Percentiles rank a stretch among this genome's conserved stretches.
These are phyloP conservation scores for Cladosporium sp. DNA, from an alignment of 2,329 filamentous ascomycete genomes.

Conservation along the genomic window DNA sequence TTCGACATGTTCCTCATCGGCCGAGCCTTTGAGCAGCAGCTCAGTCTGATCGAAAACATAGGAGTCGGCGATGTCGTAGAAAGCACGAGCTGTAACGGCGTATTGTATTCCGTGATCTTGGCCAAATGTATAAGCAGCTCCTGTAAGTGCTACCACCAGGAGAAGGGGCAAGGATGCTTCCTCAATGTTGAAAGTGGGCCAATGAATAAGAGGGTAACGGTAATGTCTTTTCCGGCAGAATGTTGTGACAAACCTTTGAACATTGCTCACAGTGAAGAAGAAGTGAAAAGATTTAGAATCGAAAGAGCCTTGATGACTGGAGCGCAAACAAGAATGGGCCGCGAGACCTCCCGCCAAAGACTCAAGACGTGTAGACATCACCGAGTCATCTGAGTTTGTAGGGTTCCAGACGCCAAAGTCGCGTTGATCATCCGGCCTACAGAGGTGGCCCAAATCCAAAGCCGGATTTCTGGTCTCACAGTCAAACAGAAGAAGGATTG, in stretches of 20 bases:
- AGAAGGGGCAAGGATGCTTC: constrained; percentile 6
- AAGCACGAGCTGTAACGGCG: not conserved
- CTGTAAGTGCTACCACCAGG: constrained; percentile 10
- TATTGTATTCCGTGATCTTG: not conserved
- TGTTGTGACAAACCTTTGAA: not conserved
- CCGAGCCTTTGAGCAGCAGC: not conserved
- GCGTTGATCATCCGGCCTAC: too few species aligned
- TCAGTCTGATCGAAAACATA: constrained; percentile 7
- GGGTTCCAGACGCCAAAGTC: too few species aligned
- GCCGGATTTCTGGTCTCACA: too few species aligned
- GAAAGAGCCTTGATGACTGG: not conserved
- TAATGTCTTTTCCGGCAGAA: constrained; percentile 14
- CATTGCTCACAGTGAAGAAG: constrained; percentile 2
- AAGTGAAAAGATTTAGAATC: not conserved
- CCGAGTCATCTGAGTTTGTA: not conserved
- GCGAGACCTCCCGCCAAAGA: not conserved
- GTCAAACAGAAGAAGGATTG: not conserved
- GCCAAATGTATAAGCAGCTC: constrained; percentile 5
- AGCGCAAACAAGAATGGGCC: not conserved
- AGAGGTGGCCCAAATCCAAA: not conserved
- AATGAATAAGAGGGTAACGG: constrained; percentile 14
- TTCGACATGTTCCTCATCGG: not conserved
- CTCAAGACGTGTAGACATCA: not conserved
- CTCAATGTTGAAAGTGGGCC: constrained; percentile 5
- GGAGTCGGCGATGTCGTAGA: constrained; percentile 7